These are phyloP conservation scores for Oropetium thomaeum DNA, from an alignment of 176 grass and related monocot species.

Conservation along the genomic window DNA sequence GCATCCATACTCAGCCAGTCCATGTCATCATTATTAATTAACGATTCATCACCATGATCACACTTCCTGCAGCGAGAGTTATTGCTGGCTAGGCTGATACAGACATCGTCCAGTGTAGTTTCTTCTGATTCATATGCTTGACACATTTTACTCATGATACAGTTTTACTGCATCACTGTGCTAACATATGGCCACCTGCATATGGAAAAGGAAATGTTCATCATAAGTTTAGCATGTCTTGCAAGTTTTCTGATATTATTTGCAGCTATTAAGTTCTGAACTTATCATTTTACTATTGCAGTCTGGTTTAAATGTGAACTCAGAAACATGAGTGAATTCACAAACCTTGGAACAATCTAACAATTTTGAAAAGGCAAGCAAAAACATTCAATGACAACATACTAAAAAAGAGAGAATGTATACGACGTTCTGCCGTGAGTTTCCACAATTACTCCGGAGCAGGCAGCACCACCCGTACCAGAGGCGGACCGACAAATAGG, in stretches of 20 bases:
- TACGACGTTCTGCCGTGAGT: background rate
- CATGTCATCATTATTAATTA: constrained; percentile 22
- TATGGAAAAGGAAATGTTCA: constrained; percentile 14
- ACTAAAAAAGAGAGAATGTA: background rate
- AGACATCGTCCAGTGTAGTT: constrained; percentile 28
- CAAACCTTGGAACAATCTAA: background rate
- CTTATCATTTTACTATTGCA: background rate
- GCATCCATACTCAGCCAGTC: constrained; percentile 18
- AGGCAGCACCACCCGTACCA: background rate
- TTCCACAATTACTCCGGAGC: background rate
- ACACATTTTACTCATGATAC: constrained; percentile 64
- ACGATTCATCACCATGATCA: constrained; percentile 33
- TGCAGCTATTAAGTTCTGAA: background rate
- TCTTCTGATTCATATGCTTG: constrained; percentile 51
- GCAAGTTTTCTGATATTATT: background rate
- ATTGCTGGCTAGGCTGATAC: constrained; percentile 25
- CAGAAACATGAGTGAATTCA: background rate
- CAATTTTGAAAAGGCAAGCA: background rate
- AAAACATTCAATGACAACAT: background rate
- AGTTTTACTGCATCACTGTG: constrained; percentile 29
- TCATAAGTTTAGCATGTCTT: background rate
- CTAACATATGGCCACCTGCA: constrained; percentile 37
- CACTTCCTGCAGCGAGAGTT: constrained; percentile 27
- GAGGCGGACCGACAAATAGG: too few relatives aligned
- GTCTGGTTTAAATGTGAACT: background rate